Base-by-base conservation (phyloP, 2,329 filamentous ascomycete genomes). In the Penicillium sp. region DNA sequence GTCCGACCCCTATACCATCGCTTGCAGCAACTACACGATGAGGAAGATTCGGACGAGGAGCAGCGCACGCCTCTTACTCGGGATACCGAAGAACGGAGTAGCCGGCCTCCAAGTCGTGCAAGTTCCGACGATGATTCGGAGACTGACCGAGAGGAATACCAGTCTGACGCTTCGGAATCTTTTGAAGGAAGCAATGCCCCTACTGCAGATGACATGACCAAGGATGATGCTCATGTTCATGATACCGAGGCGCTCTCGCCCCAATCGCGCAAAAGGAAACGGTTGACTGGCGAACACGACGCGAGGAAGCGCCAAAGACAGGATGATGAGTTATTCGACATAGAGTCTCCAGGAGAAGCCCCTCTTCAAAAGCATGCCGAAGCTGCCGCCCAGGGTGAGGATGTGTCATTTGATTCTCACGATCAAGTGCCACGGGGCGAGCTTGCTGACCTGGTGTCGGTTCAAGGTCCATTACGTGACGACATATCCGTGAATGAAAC, bases 41-140 rank as follows among this genome's bases (percentile, higher is more conserved):
- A 88, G 30, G 82, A 82, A n/a, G 90, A 97, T 68, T 95, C 91
- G 0, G 92, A 96, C 58, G 92, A 95, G 60, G 91, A 97, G 57
- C 83, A 83, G 40, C 75, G 80, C 43, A 87, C 83, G 27, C 84
- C 88, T 10, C 73, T 86, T 42, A 84, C 83, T 10, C 81, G 87
- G 39, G 91, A 92, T 67, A 95, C 90, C 0, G 92, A 96, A 67
- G 92, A 94, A 59, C 85, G 86, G 27, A 92, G 94, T 54, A 96
- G 90, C 57, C 84, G 88, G 34, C 88, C 88, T 42, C 85, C 86
- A 37, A 96, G 90, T 70, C 90, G 88, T 34, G 79, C 81, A 67
- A 84, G 79, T 58, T 76, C 78, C 53, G 76, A 42, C 23, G 39
- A 65, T 30, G 78, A 79, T 13, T 80, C 79, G 26, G 75, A 78